Conservation (phyloP, 495 filamentous ascomycete genomes). For the Penicillium paradoxum region DNA sequence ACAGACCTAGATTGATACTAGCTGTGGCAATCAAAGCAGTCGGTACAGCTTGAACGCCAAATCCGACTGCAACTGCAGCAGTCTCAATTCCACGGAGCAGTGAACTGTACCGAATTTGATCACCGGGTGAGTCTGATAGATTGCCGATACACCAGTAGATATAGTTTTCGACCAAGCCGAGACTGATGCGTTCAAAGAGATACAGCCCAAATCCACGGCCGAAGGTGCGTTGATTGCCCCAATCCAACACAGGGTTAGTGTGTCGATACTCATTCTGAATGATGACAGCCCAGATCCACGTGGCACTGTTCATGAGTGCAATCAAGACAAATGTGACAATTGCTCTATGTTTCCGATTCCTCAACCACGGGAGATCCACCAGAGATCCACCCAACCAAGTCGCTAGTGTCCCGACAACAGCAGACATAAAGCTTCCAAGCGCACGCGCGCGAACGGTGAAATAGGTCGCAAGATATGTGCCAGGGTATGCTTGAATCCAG, state of each 20-base stretch:
- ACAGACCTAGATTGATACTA: conserved; percentile 38
- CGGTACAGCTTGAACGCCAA: conserved; percentile 41
- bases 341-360: conserved; percentile 16
- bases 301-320: conserved; percentile 16
- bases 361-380: conserved; percentile 20
- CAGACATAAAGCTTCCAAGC: conserved; percentile 43
- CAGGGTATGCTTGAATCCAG: conserved; percentile 50
- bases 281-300: conserved; percentile 26
- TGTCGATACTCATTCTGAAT: conserved; percentile 25
- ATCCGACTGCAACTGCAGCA: conserved; percentile 36
- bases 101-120: conserved; percentile 41
- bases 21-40: conserved; percentile 38
- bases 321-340: conserved; percentile 18
- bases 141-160: conserved; percentile 46
- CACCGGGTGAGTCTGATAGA: conserved; percentile 36
- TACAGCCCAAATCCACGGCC: conserved; percentile 40
- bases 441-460: conserved; percentile 51
- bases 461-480: conserved; percentile 54
- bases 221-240: conserved; percentile 28
- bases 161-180: conserved; percentile 41
- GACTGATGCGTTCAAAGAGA: conserved; percentile 35
- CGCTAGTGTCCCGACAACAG: conserved; percentile 44
- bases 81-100: conserved; percentile 40
- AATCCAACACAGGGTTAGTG: conserved; percentile 21
- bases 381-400: conserved; percentile 21